A percentile compares a stretch with the other conserved stretches of the same genome.
Conservation (phyloP, 2,329 filamentous ascomycete genomes). For the Aspergillus nomiae region DNA sequence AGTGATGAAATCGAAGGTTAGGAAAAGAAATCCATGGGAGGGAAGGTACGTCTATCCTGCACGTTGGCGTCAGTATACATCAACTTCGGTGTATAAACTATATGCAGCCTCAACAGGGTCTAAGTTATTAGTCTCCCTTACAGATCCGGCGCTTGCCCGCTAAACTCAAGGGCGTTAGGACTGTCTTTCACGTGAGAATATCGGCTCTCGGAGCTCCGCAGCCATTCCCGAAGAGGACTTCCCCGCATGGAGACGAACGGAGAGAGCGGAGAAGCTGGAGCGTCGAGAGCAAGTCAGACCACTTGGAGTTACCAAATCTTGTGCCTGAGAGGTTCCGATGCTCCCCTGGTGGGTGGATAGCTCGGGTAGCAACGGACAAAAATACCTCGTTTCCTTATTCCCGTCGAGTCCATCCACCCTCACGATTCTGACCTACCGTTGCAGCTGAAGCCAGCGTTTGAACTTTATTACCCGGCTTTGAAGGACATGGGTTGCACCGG, state of each 20-base stretch:
- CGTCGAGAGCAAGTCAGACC: background rate
- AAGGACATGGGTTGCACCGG: background rate
- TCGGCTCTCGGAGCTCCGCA: conserved; percentile 17
- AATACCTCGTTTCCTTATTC: background rate
- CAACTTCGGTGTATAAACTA: background rate
- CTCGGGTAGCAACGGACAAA: conserved; percentile 5
- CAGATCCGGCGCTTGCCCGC: background rate
- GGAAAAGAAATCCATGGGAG: background rate
- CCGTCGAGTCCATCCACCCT: background rate
- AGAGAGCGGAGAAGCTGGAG: conserved; percentile 12
- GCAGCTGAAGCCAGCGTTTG: background rate
- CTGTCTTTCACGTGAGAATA: conserved; percentile 21
- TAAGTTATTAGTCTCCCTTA: background rate
- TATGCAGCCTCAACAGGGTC: too few species aligned
- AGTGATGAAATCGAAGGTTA: background rate
- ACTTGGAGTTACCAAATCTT: background rate
- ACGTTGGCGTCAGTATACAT: background rate
- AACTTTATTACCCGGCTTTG: background rate
- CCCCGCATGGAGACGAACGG: conserved; percentile 18
- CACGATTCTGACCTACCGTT: background rate
- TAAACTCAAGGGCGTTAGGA: background rate
- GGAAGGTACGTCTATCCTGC: background rate
- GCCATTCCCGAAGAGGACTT: conserved; percentile 14
- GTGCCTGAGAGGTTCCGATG: background rate
- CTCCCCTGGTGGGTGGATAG: background rate